phyloP scores from a whole-genome alignment of 345 rosid genomes.

The Hibiscus mutabilis region DNA sequence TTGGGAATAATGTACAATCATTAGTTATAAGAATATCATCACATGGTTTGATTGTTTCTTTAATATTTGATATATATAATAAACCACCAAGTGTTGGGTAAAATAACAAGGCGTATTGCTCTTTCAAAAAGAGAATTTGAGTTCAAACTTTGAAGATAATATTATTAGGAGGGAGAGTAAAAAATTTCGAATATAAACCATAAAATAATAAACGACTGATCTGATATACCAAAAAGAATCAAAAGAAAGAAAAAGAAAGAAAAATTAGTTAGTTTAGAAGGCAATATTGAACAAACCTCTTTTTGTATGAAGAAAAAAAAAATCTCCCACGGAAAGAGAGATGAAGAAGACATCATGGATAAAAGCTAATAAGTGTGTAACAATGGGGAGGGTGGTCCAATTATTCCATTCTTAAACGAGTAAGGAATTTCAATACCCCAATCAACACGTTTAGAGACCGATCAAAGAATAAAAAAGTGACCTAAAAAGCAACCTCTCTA shows the following conservation, averaged over 20 bases:
- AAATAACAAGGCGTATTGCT: too few species aligned
- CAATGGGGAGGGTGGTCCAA: not conserved
- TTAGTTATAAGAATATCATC: not conserved
- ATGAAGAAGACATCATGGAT: not conserved
- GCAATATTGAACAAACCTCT: too few species aligned
- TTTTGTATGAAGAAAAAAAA: not conserved
- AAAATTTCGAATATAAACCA: too few species aligned
- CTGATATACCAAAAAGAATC: too few species aligned
- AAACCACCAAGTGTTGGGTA: too few species aligned
- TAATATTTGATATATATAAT: not conserved
- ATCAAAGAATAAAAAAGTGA: not conserved
- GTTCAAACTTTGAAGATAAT: too few species aligned
- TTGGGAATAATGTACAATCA: not conserved
- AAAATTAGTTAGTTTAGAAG: too few species aligned
- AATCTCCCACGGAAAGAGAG: not conserved
- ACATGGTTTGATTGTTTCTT: not conserved
- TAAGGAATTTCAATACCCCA: not conserved
- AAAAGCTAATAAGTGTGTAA: not conserved
- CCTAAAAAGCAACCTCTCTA: not conserved
- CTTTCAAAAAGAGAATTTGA: too few species aligned
- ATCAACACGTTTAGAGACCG: not conserved
- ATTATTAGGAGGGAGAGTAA: too few species aligned
- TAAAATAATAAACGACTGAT: too few species aligned
- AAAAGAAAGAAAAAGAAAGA: too few species aligned
- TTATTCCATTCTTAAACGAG: not conserved